Evolutionary conservation across 1,139 yeast species (phyloP), one percentile per base, ranked within the genome.

Genomic region (Blastobotrys illinoisensis): DNA sequence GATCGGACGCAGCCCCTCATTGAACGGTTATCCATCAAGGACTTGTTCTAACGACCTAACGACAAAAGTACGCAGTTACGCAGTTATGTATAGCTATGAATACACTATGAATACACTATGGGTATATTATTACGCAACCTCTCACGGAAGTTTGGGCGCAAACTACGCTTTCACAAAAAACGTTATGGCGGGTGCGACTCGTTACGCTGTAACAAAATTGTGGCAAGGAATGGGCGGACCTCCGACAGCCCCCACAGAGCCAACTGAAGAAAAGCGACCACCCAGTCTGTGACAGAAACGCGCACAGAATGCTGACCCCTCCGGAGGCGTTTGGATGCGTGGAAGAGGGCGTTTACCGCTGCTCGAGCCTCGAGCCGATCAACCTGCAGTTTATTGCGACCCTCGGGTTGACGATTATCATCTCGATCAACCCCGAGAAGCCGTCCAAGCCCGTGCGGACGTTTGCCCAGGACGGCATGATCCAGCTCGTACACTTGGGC

Each of bases 301-400:
- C 3, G 13, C 11, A 32, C 32, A 24, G 40, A 20, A 79, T 80
- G 85, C 72, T 80, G 50, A 81, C 82, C 3, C 80, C 83, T 23
- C 86, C 86, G 1, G 83, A 81, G 52, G 80, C 80, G 64, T 82
- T 79, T 66, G 85, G 85, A 1, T 69, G 79, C 40, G 85, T 82
- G 11, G 86, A 82, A 66, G 75, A 79, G 18, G 85, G 83, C 0
- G 67, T 82, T 11, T 81, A 80, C 68, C 72, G 87, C 50, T 81
- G 86, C 62, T 72, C 82, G 26, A 76, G 79, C 56, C 64, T 81
- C 9, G 81, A 78, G 50, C 83, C 87, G 21, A 82, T 87, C 55
- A 88, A 88, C 69, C 88, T 88, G 66, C 83, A 89, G 52, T 91
- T 91, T 65, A 71, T 93, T 24, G 77, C 81, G 57, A 86, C 89